Evolutionary conservation across 495 filamentous ascomycete genomes (phyloP).

Genomic region (Penicillium salamii): DNA sequence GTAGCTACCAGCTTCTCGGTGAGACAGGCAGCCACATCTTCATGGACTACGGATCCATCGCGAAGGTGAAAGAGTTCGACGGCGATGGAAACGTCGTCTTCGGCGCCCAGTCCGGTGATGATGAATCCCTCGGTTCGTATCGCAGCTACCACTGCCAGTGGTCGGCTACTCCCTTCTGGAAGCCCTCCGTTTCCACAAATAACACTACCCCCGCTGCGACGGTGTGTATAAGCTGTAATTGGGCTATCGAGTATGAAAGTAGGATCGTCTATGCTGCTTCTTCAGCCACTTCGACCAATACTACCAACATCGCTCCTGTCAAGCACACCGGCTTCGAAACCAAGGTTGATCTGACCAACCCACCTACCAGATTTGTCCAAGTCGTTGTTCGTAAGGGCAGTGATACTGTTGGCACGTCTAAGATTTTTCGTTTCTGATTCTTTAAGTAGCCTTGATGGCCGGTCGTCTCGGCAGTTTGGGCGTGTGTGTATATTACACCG

Average conservation of each 20-base stretch:
- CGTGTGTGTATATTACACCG: too few species aligned
- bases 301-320: conserved; percentile 20
- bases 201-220: conserved; percentile 13
- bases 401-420: conserved; percentile 26
- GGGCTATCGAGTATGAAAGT: conserved; percentile 41
- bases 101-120: conserved; percentile 35
- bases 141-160: conserved; percentile 41
- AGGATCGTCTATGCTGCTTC: conserved; percentile 31
- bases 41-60: conserved; percentile 48
- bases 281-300: conserved; percentile 17
- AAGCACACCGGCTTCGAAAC: conserved; percentile 36
- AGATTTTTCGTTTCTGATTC: conserved; percentile 21
- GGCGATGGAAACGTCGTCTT: conserved; percentile 28
- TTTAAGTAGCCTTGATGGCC: too few species aligned
- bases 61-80: conserved; percentile 49
- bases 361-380: conserved; percentile 27
- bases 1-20: conserved; percentile 43
- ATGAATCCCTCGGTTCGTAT: conserved; percentile 40
- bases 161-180: conserved; percentile 38
- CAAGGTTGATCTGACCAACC: conserved; percentile 15
- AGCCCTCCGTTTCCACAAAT: conserved; percentile 26
- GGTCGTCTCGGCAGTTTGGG: too few species aligned
- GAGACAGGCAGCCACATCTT: conserved; percentile 38
- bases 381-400: conserved; percentile 31
- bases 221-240: conserved; percentile 42